These are phyloP conservation scores for Circinella umbellata DNA, from an alignment of 371 early-diverging fungal genomes.

Conservation along the genomic window DNA sequence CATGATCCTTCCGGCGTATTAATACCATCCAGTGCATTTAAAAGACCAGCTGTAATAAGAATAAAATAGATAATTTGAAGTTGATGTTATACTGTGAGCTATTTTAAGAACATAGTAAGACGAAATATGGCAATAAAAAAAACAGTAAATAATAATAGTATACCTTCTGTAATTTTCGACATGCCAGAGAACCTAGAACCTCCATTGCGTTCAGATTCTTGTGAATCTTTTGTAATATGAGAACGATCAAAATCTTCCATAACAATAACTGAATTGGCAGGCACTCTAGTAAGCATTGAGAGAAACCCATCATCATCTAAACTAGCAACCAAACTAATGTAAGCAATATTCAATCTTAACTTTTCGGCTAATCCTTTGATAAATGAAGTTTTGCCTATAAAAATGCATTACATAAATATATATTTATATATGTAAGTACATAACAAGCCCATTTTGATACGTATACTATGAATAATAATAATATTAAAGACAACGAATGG, in stretches of 20 bases:
- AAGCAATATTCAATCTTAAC: conserved; percentile 36
- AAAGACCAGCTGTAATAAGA: conserved; percentile 74
- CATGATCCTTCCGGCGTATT: conserved; percentile 71
- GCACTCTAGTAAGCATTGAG: conserved; percentile 28
- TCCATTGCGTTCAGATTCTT: conserved; percentile 26
- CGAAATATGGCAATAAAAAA: not conserved
- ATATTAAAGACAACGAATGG: no score
- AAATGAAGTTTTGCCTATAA: conserved; percentile 53
- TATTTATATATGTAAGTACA: no score
- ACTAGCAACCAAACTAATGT: conserved; percentile 30
- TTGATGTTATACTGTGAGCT: not conserved
- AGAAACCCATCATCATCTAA: conserved; percentile 36
- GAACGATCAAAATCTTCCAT: conserved; percentile 56
- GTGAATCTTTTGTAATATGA: conserved; percentile 31
- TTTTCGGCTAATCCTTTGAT: conserved; percentile 71
- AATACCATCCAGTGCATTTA: conserved; percentile 96
- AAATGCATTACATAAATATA: not conserved
- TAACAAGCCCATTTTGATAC: no score
- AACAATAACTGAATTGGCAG: conserved; percentile 38
- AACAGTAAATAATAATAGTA: conserved; percentile 36
- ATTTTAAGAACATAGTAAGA: not conserved
- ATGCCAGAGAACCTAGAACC: conserved; percentile 40
- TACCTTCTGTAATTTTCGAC: conserved; percentile 57
- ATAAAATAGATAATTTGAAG: not conserved
- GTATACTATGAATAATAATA: no score